Evolutionary conservation across 2,329 filamentous ascomycete species (phyloP), one percentile per base, ranked within the genome.

Genomic region (Fusarium succisae): DNA sequence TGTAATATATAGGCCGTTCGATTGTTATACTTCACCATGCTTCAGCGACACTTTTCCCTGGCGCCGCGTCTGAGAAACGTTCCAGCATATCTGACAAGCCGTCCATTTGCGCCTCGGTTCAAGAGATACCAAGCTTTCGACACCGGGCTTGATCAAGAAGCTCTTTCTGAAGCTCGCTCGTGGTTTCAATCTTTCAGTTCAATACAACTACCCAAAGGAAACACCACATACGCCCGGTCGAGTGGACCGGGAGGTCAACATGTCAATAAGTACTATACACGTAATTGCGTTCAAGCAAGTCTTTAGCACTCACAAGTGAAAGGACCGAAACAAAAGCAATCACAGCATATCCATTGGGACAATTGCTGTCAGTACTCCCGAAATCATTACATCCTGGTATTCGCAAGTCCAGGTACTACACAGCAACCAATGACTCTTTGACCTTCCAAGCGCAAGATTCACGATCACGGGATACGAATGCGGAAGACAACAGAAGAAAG

Each of bases 191-290:
- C 82, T 0, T 88, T 90, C 68, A 80, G 82, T 14, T 71, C 81
- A 38, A 80, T 78, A 44, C 81, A 77, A 28, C 77, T 91, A 5
- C 89, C 89, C 20, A 84, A 81, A 61, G 89, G 88, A 14, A 85
- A 80, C 50, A 90, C 87, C 10, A 86, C 82, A 17, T 91, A 85
- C 78, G 85, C 89, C 6, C 84, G 89, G n/a, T 90, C 89, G 6
- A 90, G 88, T 73, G 89, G 89, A 1, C 89, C 89, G 6, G 89
- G 89, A 18, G 89, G 89, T 5, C 89, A 91, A 74, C 88, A 91
- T 76, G 89, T 91, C 38, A 91, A 91, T 77, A 91, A 91, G 89
- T 91, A 35, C 32, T 35, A 76, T 60, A 85, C 28, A 56, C n/a
- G 30, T 26, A 43, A 24, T 32, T 35, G 26, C 30, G 3, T 66